Evolutionary conservation across 441 rosid species (phyloP), one percentile per base, ranked within the genome.

Genomic region (Pelargonium citronellum): DNA sequence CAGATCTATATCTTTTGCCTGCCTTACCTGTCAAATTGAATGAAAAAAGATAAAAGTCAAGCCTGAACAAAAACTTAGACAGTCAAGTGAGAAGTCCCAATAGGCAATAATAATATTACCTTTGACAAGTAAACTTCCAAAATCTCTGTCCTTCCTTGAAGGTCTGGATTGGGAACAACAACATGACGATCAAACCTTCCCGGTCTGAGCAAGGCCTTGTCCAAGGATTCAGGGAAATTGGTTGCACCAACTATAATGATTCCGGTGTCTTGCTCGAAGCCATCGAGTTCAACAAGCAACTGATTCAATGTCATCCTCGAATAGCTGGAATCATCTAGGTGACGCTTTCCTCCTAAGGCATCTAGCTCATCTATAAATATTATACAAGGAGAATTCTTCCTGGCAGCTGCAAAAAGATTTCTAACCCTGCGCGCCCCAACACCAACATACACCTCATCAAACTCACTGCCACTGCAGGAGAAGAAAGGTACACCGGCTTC

Each of bases 361-460:
- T 95, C 99, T 30, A 95, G 86, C 71, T 95, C 99, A 66, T 95
- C 98, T 15, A 95, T 90, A 53, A 95, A 95, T 37, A 95, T 92
- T 51, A 92, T 92, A 76, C 98, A 95, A 13, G 99, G 98, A 0
- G 96, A 85, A 67, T 90, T 83, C 79, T 90, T 95, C 88, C 90
- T 95, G 22, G 92, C 99, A 77, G 99, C 99, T 19, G 92, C 79
- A 74, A 95, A 95, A 64, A 95, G 97, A 81, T 87, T 96, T 78
- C 99, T 87, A 39, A 92, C 96, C 75, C 98, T 83, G 73, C 95
- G 80, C 44, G 98, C 99, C 82, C 99, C 99, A 75, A 90, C 97
- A n/a, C 97, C 99, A 75, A 95, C 97, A 83, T 89, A 90, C 96
- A 95, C 92, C 84, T 95, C 99, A 79, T 91, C 97, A 70, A 95